Conservation (phyloP, 768 basidiomycete species). For the Amanita pseudoporphyria region DNA sequence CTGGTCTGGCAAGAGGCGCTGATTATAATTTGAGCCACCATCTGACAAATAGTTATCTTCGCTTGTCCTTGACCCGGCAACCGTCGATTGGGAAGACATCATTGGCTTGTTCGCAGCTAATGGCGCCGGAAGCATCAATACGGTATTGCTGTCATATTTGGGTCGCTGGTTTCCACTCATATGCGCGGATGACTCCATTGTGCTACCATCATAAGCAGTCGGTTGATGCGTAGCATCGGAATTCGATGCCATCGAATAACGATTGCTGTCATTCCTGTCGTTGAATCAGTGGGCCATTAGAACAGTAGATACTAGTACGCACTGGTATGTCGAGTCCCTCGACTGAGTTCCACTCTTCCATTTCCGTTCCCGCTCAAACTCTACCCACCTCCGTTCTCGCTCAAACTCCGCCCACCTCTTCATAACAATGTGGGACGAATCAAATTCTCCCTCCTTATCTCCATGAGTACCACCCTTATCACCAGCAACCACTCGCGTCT, state of each 20-base stretch:
- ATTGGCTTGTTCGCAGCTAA: slow-evolving; percentile 48
- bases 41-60: slow-evolving; percentile 38
- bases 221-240: slow-evolving; percentile 60
- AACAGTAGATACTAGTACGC: slow-evolving; percentile 17
- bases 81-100: slow-evolving; percentile 40
- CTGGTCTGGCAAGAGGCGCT: slow-evolving; percentile 32
- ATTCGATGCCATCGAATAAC: slow-evolving; percentile 73
- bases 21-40: slow-evolving; percentile 29
- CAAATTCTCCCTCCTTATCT: slow-evolving; percentile 96
- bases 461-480: slow-evolving; percentile 64
- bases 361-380: slow-evolving; percentile 82
- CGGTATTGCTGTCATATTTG: slow-evolving; percentile 59
- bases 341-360: slow-evolving; percentile 87
- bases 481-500: slow-evolving; percentile 77
- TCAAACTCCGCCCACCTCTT: slow-evolving; percentile 99
- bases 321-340: slow-evolving; percentile 70
- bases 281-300: slow-evolving; percentile 9
- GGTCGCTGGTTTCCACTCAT: slow-evolving; percentile 31
- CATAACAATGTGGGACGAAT: slow-evolving; percentile 95
- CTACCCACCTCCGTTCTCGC: no score
- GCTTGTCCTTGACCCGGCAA: slow-evolving; percentile 35
- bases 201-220: slow-evolving; percentile 46
- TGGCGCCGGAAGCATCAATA: slow-evolving; percentile 69
- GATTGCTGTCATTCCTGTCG: slow-evolving; percentile 29
- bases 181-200: slow-evolving; percentile 46